phyloP scores from a whole-genome alignment of 805 yeast genomes.

The Yarrowia sp. region DNA sequence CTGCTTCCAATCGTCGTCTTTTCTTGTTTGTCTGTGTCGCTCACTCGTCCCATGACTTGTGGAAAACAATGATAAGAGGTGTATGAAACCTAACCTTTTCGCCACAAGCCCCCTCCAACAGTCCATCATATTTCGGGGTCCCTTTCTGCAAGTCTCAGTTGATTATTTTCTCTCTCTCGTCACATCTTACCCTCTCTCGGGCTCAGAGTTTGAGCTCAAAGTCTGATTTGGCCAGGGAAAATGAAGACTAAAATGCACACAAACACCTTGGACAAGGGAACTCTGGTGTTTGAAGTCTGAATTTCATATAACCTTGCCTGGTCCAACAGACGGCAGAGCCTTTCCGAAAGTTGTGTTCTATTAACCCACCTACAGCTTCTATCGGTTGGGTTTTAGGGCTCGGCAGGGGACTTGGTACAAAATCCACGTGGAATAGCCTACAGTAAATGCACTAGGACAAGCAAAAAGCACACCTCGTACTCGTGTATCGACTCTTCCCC shows the following conservation, averaged over 20 bases:
- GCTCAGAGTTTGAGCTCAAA: too few relatives aligned
- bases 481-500: background rate
- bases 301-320: background rate
- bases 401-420: background rate
- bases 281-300: background rate
- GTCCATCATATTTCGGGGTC: background rate
- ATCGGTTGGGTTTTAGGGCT: background rate
- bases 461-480: too few relatives aligned
- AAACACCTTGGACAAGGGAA: background rate
- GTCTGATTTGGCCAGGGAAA: background rate
- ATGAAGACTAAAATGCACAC: background rate
- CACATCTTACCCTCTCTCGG: background rate
- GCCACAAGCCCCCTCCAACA: background rate
- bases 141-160: background rate
- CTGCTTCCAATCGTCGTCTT: too few relatives aligned
- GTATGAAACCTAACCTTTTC: background rate
- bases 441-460: too few relatives aligned
- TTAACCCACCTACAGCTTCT: background rate
- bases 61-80: background rate
- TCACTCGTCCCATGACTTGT: too few relatives aligned
- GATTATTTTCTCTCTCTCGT: background rate
- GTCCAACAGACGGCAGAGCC: background rate
- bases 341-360: conserved; percentile 9
- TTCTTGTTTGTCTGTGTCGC: too few relatives aligned
- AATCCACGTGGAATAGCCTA: background rate